Base-by-base conservation (phyloP, 2,329 filamentous ascomycete species). In the Chrysosporium queenslandicum region DNA sequence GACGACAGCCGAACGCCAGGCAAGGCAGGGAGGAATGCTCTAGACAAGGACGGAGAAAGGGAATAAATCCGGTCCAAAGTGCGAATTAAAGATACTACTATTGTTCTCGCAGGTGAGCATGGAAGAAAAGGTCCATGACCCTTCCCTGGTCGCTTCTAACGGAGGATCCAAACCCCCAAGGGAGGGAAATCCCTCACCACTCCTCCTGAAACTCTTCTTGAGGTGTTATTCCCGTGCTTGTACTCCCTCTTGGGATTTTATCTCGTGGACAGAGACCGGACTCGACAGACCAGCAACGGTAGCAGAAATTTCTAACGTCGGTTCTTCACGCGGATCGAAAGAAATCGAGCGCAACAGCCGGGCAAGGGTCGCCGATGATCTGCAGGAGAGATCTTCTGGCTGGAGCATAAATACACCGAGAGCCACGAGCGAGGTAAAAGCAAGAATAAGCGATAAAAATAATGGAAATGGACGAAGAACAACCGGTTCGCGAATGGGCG, bases 341-440 rank as follows among this genome's bases (percentile, higher is more conserved):
- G 16, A 40, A 29, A 37, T 4, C 46, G 12, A 48, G 43, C 16
- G 43, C 27, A 37, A 32, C 36, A 27, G 16, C 47, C 7, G 14
- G 21, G 34, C 23, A 12, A 30, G 27, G 47, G 23, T 30, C 2
- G 16, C 16, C 47, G 47, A 41, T 40, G 47, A 41, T 50, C 36
- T 41, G 47, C 47, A 41, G 47, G 39, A 41, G 47, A 41, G 30
- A 37, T 47, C 45, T 47, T 37, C 45, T 29, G 18, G 6, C 4
- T 29, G 32, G 30, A 49, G 46, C 36, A 43, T 50, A 32, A 41
- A 32, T 30, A 8, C 36, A 34, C 39, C 5, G 46, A 14, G 25
- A 4, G 34, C 12, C 12, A 11, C 2, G n/a, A 29, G 18, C 14
- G 47, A 42, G 32, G 21, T 25, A 50, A 12, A 50, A 16, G 46